Conservation (phyloP, 345 rosid species). For the Salix caprea region DNA sequence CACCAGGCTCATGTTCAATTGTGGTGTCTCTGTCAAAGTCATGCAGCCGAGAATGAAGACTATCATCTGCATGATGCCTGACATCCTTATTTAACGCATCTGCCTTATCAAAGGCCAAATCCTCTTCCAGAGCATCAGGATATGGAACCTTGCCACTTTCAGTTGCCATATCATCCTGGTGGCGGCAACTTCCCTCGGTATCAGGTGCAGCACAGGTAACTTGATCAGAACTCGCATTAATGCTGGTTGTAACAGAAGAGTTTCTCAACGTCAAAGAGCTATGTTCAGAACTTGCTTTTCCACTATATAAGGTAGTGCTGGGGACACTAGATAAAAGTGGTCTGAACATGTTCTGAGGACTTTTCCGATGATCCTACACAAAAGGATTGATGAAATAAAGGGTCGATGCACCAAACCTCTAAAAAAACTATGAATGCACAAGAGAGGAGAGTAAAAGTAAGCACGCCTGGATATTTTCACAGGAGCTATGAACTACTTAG, state of each 20-base stretch:
- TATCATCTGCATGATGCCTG: slow-evolving; percentile 36
- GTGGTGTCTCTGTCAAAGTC: slow-evolving; percentile 36
- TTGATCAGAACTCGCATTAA: slow-evolving; percentile 63
- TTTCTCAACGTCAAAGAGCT: slow-evolving; percentile 58
- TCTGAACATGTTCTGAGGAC: slow-evolving; percentile 96
- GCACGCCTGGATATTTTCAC: not conserved
- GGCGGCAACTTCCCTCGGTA: slow-evolving; percentile 47
- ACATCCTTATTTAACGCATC: slow-evolving; percentile 41
- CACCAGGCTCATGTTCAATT: slow-evolving; percentile 34
- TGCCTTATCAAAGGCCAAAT: slow-evolving; percentile 52
- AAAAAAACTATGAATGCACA: not conserved
- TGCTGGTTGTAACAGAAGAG: slow-evolving; percentile 66
- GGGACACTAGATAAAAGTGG: slow-evolving; percentile 98
- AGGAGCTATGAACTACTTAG: not conserved
- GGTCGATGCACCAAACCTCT: slow-evolving; percentile 10
- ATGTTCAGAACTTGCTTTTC: slow-evolving; percentile 56
- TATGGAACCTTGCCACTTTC: slow-evolving; percentile 36
- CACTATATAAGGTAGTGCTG: slow-evolving; percentile 70
- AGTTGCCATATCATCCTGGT: slow-evolving; percentile 35
- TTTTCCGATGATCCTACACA: slow-evolving; percentile 79
- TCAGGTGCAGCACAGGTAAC: slow-evolving; percentile 46
- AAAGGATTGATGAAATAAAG: slow-evolving; percentile 16
- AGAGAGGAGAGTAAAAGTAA: not conserved
- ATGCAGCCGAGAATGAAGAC: slow-evolving; percentile 34
- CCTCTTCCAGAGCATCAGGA: slow-evolving; percentile 51